Evolutionary conservation across 2,329 filamentous ascomycete genomes (phyloP), one percentile per base, ranked within the genome.

Genomic region (Juglanconis oblonga): DNA sequence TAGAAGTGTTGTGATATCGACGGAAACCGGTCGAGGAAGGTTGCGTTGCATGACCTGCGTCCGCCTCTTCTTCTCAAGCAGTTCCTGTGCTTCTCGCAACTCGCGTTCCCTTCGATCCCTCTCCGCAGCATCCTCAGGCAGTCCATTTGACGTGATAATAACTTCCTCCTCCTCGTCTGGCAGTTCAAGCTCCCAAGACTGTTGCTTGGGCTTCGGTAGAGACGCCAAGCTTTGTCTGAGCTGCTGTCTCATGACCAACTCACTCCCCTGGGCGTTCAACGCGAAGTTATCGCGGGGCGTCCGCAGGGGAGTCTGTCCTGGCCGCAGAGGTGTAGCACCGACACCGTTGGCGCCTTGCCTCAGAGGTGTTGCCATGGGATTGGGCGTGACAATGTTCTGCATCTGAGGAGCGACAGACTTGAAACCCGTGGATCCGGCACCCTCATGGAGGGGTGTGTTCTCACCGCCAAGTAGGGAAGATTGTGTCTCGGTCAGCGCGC

Each of bases 401-500:
- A 87, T 89, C 59, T 91, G 86, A 42, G 94, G 92, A 1, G 91
- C 85, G 47, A 90, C 89, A 44, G 92, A 89, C 67, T 95, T 90
- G 68, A 97, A 96, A 0, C 93, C 93, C 6, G 93, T 96, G 10
- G 93, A 96, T 3, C 85, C 87, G 49, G 82, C 77, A 5, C 92
- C 92, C 70, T 97, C 91, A 60, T 92, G 85, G 10, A 99, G 81
- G 48, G 92, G 91, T 0, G 92, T 93, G 68, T 98, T 98, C 66
- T 99, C 95, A 13, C 94, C 95, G 63, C 95, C 95, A 0, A 99
- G 81, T 8, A 99, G 79, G 9, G 91, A 96, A 24, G 95, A 98
- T 68, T 98, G 91, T 0, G 94, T 98, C 70, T 96, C 90, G 1
- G 92, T 98, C 54, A 97, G 79, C 7, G 95, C 91, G 65, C 90